Percentiles rank a stretch among this genome's conserved stretches.
Evolutionary conservation across 129 eudicot species (phyloP).

Genomic region (Helianthus tuberosus): DNA sequence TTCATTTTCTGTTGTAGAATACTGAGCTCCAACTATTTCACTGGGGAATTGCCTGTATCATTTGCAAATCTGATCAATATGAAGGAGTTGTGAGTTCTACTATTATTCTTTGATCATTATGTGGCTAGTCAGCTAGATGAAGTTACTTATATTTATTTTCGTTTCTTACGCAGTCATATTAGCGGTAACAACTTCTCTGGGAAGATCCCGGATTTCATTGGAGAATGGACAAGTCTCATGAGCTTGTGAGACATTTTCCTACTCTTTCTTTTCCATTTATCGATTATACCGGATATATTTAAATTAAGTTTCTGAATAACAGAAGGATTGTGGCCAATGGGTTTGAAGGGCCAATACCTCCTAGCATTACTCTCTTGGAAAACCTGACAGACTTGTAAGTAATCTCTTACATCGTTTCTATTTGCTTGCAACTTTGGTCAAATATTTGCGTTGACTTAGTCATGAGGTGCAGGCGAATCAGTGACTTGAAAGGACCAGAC

Average conservation of each 20-base stretch:
- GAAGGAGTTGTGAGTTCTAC: neutral
- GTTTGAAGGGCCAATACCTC: constrained; percentile 47
- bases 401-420: neutral
- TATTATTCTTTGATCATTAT: neutral
- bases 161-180: too few relatives aligned
- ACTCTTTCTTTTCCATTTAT: too few relatives aligned
- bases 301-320: too few relatives aligned
- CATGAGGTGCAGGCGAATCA: constrained; percentile 61
- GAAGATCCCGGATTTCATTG: too few relatives aligned
- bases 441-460: neutral
- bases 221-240: too few relatives aligned
- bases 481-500: constrained; percentile 61
- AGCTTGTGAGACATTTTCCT: too few relatives aligned
- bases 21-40: constrained; percentile 56
- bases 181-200: too few relatives aligned
- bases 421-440: constrained; percentile 34
- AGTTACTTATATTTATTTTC: neutral
- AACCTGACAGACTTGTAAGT: constrained; percentile 58
- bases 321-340: too few relatives aligned
- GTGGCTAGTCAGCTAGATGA: neutral
- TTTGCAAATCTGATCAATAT: too few relatives aligned
- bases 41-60: constrained; percentile 29
- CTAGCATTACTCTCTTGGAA: constrained; percentile 58
- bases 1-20: constrained; percentile 31
- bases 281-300: too few relatives aligned